Base-by-base conservation (phyloP, 805 yeast genomes). In the Schwanniomyces pseudopolymorphus region DNA sequence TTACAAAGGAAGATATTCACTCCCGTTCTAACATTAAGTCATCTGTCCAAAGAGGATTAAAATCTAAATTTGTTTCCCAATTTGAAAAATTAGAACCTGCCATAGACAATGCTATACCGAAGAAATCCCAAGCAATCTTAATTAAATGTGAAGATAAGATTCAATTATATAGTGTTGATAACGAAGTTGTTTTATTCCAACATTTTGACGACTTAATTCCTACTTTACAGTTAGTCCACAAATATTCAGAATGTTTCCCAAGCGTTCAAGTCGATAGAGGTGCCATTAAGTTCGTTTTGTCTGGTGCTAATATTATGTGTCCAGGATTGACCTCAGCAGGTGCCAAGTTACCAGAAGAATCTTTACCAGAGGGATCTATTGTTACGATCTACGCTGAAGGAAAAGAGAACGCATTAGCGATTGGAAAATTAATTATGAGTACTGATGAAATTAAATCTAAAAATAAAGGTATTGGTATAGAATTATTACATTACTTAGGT, bases 281-380 rank as follows among this genome's bases (percentile, higher is more conserved):
- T 47, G 98, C 98, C 43, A 91, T 91, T 64, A 91, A 91, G 67
- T 91, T 91, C 60, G 94, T 91, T 21, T 71, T 91, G n/a, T 85
- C 96, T 3, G 98, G 97, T 46, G 97, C 97, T 24, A 91, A 91
- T 60, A 87, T 91, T 59, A 91, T 91, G 98, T 91, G 97, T 67
- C 96, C 96, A 3, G 97, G 97, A 16, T 76, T 89, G 52, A 89
- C 96, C 0, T 83, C 94, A 16, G 77, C 85, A 2, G 96, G 97
- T 36, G 97, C 96, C 17, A 67, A 70, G 44, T 72, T 90, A 50
- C 96, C 97, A 17, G 91, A 84, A 20, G 84, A 84, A 25, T 80
- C 84, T 33, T 62, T 82, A 48, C 83, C 79, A 36, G 75, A 80
- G 54, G 95, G 78, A 44, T 74, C 84, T n/a, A 77, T 87, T 24